Percentiles rank a stretch among this genome's conserved stretches.
Evolutionary conservation across 257 asterid species (phyloP).

Genomic region (Hygrophila difformis): DNA sequence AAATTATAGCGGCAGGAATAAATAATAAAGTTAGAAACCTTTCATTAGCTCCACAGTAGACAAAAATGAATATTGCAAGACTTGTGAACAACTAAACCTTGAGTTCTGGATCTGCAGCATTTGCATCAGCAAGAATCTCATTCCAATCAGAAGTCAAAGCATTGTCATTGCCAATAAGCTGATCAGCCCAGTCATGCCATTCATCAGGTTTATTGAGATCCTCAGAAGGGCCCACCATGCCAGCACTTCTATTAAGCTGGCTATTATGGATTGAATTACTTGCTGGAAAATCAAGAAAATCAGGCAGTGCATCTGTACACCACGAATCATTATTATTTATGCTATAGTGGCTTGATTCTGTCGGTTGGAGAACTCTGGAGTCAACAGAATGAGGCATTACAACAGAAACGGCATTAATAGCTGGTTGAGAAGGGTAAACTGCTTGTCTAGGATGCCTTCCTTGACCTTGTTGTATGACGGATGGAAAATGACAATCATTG

Average conservation of each 20-base stretch:
- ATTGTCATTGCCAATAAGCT: slow-evolving; percentile 46
- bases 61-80: neutral
- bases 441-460: slow-evolving; percentile 39
- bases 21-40: neutral
- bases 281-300: slow-evolving; percentile 39
- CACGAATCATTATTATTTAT: slow-evolving; percentile 38
- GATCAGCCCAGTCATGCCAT: slow-evolving; percentile 77
- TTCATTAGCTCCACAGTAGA: slow-evolving; percentile 1
- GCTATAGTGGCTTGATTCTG: slow-evolving; percentile 37
- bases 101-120: slow-evolving; percentile 29
- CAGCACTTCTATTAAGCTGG: slow-evolving; percentile 28
- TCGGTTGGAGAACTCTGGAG: slow-evolving; percentile 41
- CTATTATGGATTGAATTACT: slow-evolving; percentile 26
- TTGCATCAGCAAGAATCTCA: slow-evolving; percentile 52
- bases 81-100: slow-evolving; percentile 27
- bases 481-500: slow-evolving; percentile 50
- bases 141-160: slow-evolving; percentile 50
- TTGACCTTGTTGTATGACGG: slow-evolving; percentile 33
- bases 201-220: slow-evolving; percentile 35
- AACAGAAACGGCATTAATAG: slow-evolving; percentile 15
- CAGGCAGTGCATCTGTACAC: slow-evolving; percentile 52
- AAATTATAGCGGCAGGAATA: slow-evolving; percentile 16
- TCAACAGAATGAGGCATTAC: slow-evolving; percentile 27
- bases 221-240: slow-evolving; percentile 26
- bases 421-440: slow-evolving; percentile 47